Evolutionary conservation across 257 asterid species (phyloP), one percentile per base, ranked within the genome.

Genomic region (Cinchona pubescens): DNA sequence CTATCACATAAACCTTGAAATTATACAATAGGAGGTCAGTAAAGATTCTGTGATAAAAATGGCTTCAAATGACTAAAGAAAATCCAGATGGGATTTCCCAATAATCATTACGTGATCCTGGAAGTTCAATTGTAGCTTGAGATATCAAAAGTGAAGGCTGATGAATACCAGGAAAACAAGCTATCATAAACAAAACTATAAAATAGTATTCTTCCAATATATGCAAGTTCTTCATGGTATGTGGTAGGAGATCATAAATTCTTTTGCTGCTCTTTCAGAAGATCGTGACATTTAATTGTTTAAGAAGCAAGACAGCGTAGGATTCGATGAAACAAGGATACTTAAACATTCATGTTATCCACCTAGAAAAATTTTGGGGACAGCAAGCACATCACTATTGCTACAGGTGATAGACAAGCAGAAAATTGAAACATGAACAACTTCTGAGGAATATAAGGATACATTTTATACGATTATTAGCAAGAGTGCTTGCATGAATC

Each of bases 1-100:
- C 99, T 77, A 95, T 86, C 67, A 95, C 98, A 75, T 95, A 95
- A 19, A 53, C 98, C 99, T 92, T 78, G 69, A 80, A 69, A 79
- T 58, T 60, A 67, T 74, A 48, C 71, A 79, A 34, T 29, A 34
- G 71, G 21, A 34, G 32, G 65, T 83, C 60, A 82, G 76, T 78
- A 38, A 48, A 55, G 9, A 73, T 40, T 25, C 56, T 49, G n/a
- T 18, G 62, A 72, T 16, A 16, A 38, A 1, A 32, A 30, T 15
- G 29, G 61, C 15, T 55, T 27, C 62, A 30, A 4, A n/a, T 75
- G 59, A 30, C 59, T 51, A 60, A 25, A n/a, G 42, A 23, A 6
- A n/a, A 53, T 15, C 51, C 64, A 75, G 51, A 76, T 25, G 23
- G 64, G 10, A 8, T 51, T 51, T 25, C 76, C 25, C 0, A 30